Base-by-base conservation (phyloP, 768 basidiomycete species). In the Kwoniella sp. region DNA sequence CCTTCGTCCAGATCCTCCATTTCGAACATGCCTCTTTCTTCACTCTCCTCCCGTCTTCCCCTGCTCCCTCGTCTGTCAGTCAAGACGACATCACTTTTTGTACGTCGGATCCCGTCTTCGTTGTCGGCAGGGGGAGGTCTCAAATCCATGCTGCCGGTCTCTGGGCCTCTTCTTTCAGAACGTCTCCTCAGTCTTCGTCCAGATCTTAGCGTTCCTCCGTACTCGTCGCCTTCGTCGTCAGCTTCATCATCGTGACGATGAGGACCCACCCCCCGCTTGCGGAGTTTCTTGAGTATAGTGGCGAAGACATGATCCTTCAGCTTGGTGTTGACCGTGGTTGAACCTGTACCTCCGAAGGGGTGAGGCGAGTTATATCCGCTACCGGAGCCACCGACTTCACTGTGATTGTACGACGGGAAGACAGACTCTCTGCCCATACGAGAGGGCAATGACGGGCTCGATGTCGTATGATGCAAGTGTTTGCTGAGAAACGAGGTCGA, bases 221-320 rank as follows among this genome's bases (percentile, higher is more conserved):
- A 37, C 87, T 87, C 8, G 83, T 84, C 70, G 81, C 82, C 26
- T 82, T 76, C 38, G 74, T 82, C 47, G 38, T 69, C 62, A 4
- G 61, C 72, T 41, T 68, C 61, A 48, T 67, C 68, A n/a, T 63
- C 90, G 30, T 72, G 67, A 22, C 70, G 54, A 47, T 69, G 65
- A 0, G 31, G 22, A 28, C 60, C 54, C 26, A 71, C 25, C 0
- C 73, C 67, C 25, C 71, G 71, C 66, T 71, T 78, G n/a, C 69
- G 68, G 52, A 81, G 67, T 41, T 67, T 85, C 54, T 88, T 87
- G 67, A 97, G 83, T 31, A 98, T 87, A 20, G 91, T 90, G 66
- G 87, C 90, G 77, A 99, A 95, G 52, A 99, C 92, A 72, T 95
- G 93, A 75, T 98, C 93, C 81, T 93, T 94, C 63, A 99, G 83